Evolutionary conservation across 768 basidiomycete species (phyloP), one percentile per base, ranked within the genome.

Genomic region (Leucosporidium creatinivorum): DNA sequence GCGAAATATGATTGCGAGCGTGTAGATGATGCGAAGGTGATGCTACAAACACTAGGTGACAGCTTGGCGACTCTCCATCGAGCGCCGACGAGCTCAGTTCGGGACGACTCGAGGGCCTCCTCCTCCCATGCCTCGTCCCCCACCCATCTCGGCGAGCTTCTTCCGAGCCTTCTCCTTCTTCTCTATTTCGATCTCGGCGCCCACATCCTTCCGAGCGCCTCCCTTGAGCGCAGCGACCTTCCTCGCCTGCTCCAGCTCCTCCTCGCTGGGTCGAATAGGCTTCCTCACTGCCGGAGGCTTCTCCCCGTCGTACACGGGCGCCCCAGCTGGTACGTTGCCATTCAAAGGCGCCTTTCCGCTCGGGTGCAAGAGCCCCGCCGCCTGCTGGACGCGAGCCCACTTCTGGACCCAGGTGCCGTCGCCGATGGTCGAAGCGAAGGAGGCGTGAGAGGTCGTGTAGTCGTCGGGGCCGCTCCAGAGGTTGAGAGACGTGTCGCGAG

Each of bases 341-440:
- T 44, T 6, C 8, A 15, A 10, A 13, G 13, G 39, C 3, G 8
- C 13, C 58, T n/a, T 21, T 15, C 63, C 12, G 6, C 36, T n/a
- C n/a, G 30, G 10, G 7, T 9, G 12, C 3, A 61, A 60, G 8
- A 69, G 48, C 8, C 33, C 56, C 0, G 59, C 59, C 1, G 66
- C 70, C 49, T 72, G 70, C 19, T 63, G 55, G 19, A 72, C 67
- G 4, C 70, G 12, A 6, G 61, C 44, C 70, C 70, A 72, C 26
- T 66, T 66, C 23, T 72, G 70, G 2, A 72, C 67, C 66, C 58
- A 58, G 4, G 70, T 72, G 0, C 70, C 70, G 23, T 68, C 62
- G 26, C 70, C 70, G 0, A 56, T 36, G 47, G 63, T 65, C 2
- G 26, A 17, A 23, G 26, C 54, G 39, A 71, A 68, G 17, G 36